These are phyloP conservation scores for Fraxinus angustifolia DNA, from an alignment of 305 asterid species.

Conservation along the genomic window DNA sequence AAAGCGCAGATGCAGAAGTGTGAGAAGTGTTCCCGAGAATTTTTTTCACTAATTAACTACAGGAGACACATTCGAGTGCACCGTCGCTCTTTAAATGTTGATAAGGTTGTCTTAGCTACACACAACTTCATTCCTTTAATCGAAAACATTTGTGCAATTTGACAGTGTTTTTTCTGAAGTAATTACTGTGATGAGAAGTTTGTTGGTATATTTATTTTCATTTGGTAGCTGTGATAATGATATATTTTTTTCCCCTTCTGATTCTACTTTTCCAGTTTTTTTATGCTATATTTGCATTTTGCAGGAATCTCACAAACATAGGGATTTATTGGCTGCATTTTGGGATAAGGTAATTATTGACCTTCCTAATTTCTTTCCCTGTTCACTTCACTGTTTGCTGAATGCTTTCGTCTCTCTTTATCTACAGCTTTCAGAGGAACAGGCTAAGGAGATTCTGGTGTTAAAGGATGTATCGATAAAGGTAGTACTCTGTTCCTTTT, in stretches of 20 bases:
- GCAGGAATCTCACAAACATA: constrained; percentile 68
- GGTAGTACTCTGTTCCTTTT: constrained; percentile 36
- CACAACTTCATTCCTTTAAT: not conserved
- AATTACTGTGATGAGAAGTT: not conserved
- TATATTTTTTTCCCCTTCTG: not conserved
- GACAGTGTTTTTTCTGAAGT: constrained; percentile 11
- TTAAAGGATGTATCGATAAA: constrained; percentile 58
- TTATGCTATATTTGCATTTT: constrained; percentile 27
- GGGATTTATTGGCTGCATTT: constrained; percentile 78
- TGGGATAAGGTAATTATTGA: constrained; percentile 80
- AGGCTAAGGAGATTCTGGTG: constrained; percentile 59
- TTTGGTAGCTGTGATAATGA: constrained; percentile 1
- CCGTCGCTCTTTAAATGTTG: constrained; percentile 70
- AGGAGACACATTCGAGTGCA: constrained; percentile 87
- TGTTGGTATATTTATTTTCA: constrained; percentile 9
- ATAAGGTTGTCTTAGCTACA: constrained; percentile 52
- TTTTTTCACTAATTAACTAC: constrained; percentile 79
- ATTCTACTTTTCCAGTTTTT: constrained; percentile 2
- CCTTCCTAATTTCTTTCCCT: constrained; percentile 19
- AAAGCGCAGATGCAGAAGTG: constrained; percentile 87
- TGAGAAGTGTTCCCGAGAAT: constrained; percentile 80
- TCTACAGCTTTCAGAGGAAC: constrained; percentile 71
- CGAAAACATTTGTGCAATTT: constrained; percentile 20
- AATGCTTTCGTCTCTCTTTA: constrained; percentile 19
- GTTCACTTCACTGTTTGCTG: constrained; percentile 21